Percentiles rank a stretch among this genome's conserved stretches.
Evolutionary conservation across 1,284 basidiomycete genomes (phyloP).

Genomic region (Naganishia albida): DNA sequence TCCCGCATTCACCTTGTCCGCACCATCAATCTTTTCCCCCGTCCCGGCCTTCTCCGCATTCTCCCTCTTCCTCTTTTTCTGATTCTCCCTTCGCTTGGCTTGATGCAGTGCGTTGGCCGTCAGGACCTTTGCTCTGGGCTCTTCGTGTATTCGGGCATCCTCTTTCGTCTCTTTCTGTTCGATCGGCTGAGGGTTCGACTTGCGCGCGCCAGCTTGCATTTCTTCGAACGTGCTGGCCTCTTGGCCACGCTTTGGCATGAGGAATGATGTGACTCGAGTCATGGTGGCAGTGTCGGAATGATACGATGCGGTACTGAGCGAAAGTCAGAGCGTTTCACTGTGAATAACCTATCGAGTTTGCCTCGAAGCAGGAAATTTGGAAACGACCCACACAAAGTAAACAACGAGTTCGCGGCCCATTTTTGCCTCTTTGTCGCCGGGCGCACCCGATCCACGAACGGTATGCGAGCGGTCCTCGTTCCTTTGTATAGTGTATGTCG

Average conservation of each 20-base stretch:
- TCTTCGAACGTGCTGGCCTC: constrained; percentile 52
- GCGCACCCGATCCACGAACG: constrained; percentile 3
- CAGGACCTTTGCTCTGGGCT: constrained; percentile 35
- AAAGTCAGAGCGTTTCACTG: neutral
- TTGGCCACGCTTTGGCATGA: constrained; percentile 50
- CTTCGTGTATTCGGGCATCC: constrained; percentile 12
- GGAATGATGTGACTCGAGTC: constrained; percentile 54
- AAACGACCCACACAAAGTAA: constrained; percentile 13
- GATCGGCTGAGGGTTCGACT: constrained; percentile 3
- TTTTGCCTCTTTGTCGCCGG: neutral
- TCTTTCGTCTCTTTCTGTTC: neutral
- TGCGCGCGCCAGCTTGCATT: constrained; percentile 31
- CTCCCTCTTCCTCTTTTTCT: constrained; percentile 34
- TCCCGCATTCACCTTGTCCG: constrained; percentile 23
- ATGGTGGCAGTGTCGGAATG: constrained; percentile 36
- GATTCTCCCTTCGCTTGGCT: constrained; percentile 6
- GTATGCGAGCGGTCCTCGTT: neutral
- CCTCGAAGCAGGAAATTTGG: neutral
- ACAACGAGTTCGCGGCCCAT: neutral
- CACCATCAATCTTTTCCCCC: too few species aligned
- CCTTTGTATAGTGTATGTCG: constrained; percentile 1
- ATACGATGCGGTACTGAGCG: neutral
- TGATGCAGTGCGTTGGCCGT: neutral
- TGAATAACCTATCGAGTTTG: neutral
- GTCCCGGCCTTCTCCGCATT: constrained; percentile 12